Conservation (phyloP, 352 stramenopile genomes). For the Pythium pyrilobum region DNA sequence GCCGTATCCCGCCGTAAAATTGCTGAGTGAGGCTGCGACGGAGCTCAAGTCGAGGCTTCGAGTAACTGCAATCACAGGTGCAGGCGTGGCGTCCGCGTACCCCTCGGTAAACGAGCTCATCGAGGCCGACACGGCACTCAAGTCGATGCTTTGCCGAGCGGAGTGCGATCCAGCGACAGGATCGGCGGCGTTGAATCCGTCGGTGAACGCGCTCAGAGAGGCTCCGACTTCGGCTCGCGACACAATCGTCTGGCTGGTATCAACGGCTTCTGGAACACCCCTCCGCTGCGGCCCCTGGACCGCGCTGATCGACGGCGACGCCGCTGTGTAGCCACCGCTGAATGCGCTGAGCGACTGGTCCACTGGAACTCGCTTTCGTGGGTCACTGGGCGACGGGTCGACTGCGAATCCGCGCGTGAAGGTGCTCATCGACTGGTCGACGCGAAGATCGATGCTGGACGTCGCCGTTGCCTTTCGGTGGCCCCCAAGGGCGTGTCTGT, state of each 20-base stretch:
- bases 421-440: constrained; percentile 22
- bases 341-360: constrained; percentile 28
- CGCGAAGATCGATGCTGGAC: constrained; percentile 10
- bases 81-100: neutral
- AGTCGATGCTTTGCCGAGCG: constrained; percentile 3
- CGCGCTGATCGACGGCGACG: neutral
- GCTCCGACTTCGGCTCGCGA: neutral
- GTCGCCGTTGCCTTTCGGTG: neutral
- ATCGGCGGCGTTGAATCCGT: constrained; percentile 18
- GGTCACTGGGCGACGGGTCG: neutral
- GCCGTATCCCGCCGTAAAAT: constrained; percentile 13
- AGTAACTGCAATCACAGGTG: neutral
- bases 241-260: neutral
- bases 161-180: neutral
- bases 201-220: constrained; percentile 34
- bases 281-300: neutral
- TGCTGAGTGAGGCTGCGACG: constrained; percentile 11
- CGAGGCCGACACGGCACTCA: constrained; percentile 4
- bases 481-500: neutral
- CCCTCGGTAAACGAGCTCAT: constrained; percentile 11
- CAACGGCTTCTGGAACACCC: neutral
- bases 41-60: constrained; percentile 3
- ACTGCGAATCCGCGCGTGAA: constrained; percentile 19
- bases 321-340: constrained; percentile 17
- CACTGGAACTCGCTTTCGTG: neutral